Evolutionary conservation across 177 flowering plant species (phyloP).

Genomic region (Vitis hybrid): DNA sequence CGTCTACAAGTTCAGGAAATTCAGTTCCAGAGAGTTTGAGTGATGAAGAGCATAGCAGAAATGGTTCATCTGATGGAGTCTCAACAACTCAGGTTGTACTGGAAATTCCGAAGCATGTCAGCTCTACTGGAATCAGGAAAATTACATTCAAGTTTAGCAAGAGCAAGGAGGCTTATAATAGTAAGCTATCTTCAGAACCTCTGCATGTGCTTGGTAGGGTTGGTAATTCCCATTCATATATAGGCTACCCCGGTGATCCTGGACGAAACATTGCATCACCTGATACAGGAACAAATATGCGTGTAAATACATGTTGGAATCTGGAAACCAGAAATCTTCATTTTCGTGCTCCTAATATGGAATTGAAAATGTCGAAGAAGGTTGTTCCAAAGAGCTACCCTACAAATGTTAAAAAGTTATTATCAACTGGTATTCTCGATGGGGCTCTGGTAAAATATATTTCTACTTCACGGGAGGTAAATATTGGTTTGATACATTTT

Average conservation of each 20-base stretch:
- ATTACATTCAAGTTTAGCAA: constrained; percentile 75
- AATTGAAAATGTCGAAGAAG: constrained; percentile 52
- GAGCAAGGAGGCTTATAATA: constrained; percentile 38
- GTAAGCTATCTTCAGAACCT: constrained; percentile 3
- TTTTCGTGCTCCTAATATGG: constrained; percentile 29
- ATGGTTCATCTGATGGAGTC: constrained; percentile 19
- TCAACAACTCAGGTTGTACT: constrained; percentile 44
- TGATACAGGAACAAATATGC: constrained; percentile 14
- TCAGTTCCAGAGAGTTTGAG: constrained; percentile 35
- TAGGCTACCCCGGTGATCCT: constrained; percentile 11
- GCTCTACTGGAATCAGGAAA: constrained; percentile 61
- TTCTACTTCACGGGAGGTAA: constrained; percentile 48
- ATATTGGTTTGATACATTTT: not conserved
- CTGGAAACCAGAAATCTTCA: constrained; percentile 7
- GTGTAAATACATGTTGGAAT: constrained; percentile 9
- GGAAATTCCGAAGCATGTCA: constrained; percentile 57
- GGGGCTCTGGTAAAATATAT: constrained; percentile 81
- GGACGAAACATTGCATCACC: constrained; percentile 7
- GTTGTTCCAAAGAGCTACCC: constrained; percentile 39
- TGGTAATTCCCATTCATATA: constrained; percentile 2
- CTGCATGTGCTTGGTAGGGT: constrained; percentile 9
- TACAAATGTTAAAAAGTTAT: constrained; percentile 65
- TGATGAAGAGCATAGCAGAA: constrained; percentile 33
- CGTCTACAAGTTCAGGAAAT: constrained; percentile 31
- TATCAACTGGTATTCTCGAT: constrained; percentile 76